Evolutionary conservation across 164 flowering plant genomes (phyloP).

Genomic region (Tinospora cordifolia): DNA sequence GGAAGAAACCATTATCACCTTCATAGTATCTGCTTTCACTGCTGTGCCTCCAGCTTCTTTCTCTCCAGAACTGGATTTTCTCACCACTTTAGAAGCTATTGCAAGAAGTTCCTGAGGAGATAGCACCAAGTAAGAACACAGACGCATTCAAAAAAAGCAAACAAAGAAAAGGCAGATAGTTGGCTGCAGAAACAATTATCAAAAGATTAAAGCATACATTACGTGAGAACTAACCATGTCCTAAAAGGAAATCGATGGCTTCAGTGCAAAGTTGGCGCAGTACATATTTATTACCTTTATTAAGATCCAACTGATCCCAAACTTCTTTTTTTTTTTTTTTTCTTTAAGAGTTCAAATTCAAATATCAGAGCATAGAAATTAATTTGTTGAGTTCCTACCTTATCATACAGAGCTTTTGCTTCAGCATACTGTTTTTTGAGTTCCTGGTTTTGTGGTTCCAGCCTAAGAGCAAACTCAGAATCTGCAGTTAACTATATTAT

Average conservation of each 20-base stretch:
- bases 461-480: constrained; percentile 82
- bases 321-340: background rate
- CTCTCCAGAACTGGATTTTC: constrained; percentile 27
- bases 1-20: constrained; percentile 27
- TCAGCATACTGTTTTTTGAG: constrained; percentile 73
- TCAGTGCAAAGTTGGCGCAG: background rate
- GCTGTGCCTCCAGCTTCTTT: constrained; percentile 21
- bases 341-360: background rate
- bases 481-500: constrained; percentile 41
- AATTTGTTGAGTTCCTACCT: constrained; percentile 36
- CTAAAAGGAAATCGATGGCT: background rate
- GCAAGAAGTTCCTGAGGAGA: constrained; percentile 45
- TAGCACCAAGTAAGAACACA: background rate
- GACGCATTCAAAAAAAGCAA: background rate
- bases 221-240: background rate
- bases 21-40: constrained; percentile 23
- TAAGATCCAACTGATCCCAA: too few species aligned
- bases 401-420: constrained; percentile 55
- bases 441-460: constrained; percentile 90
- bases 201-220: background rate
- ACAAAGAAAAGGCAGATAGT: background rate
- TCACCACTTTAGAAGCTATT: constrained; percentile 44
- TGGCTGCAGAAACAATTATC: background rate
- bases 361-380: background rate
- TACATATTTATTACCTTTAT: too few species aligned